phyloP scores from a whole-genome alignment of 768 basidiomycete genomes.

The Trametes coccinea region DNA sequence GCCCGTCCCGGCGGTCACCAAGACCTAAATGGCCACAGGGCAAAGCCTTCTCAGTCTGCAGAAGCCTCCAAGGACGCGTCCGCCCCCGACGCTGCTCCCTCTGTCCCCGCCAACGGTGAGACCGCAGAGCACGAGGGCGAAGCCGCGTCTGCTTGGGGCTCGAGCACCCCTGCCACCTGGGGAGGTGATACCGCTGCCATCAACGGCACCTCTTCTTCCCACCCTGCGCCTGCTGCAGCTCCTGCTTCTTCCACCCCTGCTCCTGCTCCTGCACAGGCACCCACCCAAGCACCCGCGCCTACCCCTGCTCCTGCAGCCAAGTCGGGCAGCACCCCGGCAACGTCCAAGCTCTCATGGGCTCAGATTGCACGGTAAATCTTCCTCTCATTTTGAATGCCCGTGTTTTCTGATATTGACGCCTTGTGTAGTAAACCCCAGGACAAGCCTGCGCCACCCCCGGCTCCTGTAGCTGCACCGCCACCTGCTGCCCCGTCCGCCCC shows the following conservation, averaged over 20 bases:
- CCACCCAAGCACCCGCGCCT: constrained; percentile 32
- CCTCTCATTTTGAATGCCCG: background rate
- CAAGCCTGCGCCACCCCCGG: constrained; percentile 52
- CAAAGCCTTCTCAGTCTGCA: constrained; percentile 36
- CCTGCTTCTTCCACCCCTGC: constrained; percentile 30
- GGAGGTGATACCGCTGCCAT: constrained; percentile 28
- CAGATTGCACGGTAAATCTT: constrained; percentile 70
- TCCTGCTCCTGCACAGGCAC: constrained; percentile 38
- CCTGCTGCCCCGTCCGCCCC: constrained; percentile 27
- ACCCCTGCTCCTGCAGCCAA: constrained; percentile 23
- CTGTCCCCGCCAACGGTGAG: constrained; percentile 22
- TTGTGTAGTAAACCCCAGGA: constrained; percentile 55
- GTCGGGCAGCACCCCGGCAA: constrained; percentile 59
- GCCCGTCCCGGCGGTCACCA: constrained; percentile 51
- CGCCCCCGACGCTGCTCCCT: constrained; percentile 31
- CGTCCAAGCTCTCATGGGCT: constrained; percentile 83
- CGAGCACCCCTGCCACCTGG: constrained; percentile 33
- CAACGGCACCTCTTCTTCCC: constrained; percentile 29
- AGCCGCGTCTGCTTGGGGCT: constrained; percentile 31
- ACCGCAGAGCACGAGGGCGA: constrained; percentile 36
- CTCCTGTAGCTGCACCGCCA: constrained; percentile 26
- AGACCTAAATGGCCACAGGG: constrained; percentile 34
- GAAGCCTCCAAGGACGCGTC: constrained; percentile 25
- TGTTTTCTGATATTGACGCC: constrained; percentile 4
- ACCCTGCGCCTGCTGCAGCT: constrained; percentile 34